Conservation (phyloP, 2,329 filamentous ascomycete genomes). For the Daldinia sp. region DNA sequence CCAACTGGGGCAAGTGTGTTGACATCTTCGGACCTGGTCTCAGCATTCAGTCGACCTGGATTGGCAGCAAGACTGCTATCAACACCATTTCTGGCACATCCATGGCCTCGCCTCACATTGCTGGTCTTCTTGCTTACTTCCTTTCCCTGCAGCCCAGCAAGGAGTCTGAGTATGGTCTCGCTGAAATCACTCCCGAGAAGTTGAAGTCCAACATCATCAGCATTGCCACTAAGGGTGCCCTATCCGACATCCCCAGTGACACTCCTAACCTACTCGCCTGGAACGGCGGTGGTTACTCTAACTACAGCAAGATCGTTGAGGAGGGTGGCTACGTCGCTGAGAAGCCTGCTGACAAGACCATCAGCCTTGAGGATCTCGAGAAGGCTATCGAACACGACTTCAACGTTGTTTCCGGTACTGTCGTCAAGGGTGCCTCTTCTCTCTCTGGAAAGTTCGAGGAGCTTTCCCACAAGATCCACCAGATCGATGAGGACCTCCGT, state of each 20-base stretch:
- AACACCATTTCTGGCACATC: slow-evolving; percentile 99
- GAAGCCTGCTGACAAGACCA: slow-evolving; percentile 55
- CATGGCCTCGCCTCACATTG: slow-evolving; percentile 98
- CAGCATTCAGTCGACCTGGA: slow-evolving; percentile 98
- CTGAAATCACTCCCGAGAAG: slow-evolving; percentile 90
- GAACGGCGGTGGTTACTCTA: slow-evolving; percentile 96
- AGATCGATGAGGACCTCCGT: slow-evolving; percentile 70
- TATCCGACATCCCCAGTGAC: slow-evolving; percentile 84
- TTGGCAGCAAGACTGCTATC: slow-evolving; percentile 92
- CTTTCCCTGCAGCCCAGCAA: slow-evolving; percentile 92
- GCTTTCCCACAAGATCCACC: slow-evolving; percentile 72
- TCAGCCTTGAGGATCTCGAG: slow-evolving; percentile 70
- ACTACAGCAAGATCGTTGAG: slow-evolving; percentile 86
- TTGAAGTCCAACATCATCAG: slow-evolving; percentile 89
- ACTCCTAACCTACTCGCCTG: slow-evolving; percentile 97
- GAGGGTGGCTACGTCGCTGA: slow-evolving; percentile 76
- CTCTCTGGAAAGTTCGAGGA: slow-evolving; percentile 69
- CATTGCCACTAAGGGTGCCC: slow-evolving; percentile 81
- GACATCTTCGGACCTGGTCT: slow-evolving; percentile 98
- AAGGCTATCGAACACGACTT: slow-evolving; percentile 72
- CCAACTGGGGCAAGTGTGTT: slow-evolving; percentile 99
- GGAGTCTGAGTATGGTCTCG: slow-evolving; percentile 92
- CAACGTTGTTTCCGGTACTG: slow-evolving; percentile 67
- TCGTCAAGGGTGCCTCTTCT: slow-evolving; percentile 66
- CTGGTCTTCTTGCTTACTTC: slow-evolving; percentile 96